Evolutionary conservation across 768 basidiomycete genomes (phyloP), one percentile per base, ranked within the genome.

Genomic region (Mycena venus): DNA sequence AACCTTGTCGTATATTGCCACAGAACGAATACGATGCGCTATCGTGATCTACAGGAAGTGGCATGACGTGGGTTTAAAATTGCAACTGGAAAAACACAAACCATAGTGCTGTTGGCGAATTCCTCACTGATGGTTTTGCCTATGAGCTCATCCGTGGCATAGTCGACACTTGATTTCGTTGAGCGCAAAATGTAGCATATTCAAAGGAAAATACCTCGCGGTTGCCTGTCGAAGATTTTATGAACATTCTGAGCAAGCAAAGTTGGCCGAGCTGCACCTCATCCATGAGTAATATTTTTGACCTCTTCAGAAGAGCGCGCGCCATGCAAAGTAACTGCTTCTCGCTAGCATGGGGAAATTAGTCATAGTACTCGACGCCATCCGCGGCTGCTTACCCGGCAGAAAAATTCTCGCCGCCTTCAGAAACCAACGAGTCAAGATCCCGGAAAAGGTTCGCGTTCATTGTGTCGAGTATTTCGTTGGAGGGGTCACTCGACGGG

Each of bases 361-460:
- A 31, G 19, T n/a, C 5, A 8, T n/a, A 21, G 10, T 17, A 4
- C 17, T 44, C 34, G 12, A 4, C 14, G n/a, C 11, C 49, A 11
- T 38, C 60, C 14, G 63, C 53, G 64, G 34, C 15, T 44, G 4
- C 88, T 61, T 70, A 93, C 93, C 94, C 94, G 4, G 94, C 92
- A 0, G 94, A 95, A 80, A 97, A 96, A 84, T 96, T 97, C 15
- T 97, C 96, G 12, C 95, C 95, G 0, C 94, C 94, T 84, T 96
- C 95, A 1, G 93, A 92, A 4, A 95, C 93, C 15, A 87, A 73
- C 0, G 91, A 93, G 72, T 96, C 94, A 8, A 95, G 84, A 78
- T 92, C 90, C 23, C 92, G 89, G 89, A 95, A 95, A 1, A 94
- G 89, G 73, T 96, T 96, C 40, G 79, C 86, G 74, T 96, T 96